Base-by-base conservation (phyloP, 116 monocot species). In the Papilionanthe hybrid region DNA sequence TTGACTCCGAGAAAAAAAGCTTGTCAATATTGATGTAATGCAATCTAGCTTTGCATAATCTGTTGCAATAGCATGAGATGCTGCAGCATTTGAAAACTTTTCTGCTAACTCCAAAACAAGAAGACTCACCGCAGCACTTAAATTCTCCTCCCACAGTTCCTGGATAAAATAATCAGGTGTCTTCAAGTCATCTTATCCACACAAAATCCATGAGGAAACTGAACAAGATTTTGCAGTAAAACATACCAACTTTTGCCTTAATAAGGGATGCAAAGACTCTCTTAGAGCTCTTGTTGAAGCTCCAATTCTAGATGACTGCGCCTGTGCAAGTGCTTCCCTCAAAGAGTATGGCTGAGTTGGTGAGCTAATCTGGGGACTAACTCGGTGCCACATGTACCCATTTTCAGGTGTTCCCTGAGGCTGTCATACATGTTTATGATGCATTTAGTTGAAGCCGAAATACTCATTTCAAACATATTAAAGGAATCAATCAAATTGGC, bases 141-240 rank as follows among this genome's bases (percentile, higher is more conserved):
- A 81, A 83, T 99, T 99, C 85, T 99, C 99, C 83, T 99, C 99
- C 99, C 99, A 99, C 45, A 99, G 83, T 87, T 99, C 99, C 99
- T 98, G 89, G 56, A 83, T 25, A 29, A 86, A 45, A 72, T 53
- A 72, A 55, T 78, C 50, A 13, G 15, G 15, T 0, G 4, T 37
- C 37, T 37, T 15, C 4, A 83, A 75, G 44, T 12, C 68, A 79
- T 20, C 65, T 66, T 18, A 37, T 17, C 55, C 7, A 80, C 42
- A n/a, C 55, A 66, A 17, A 2, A 5, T 69, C 69, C 22, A 75
- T 19, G 63, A 42, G 13, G 17, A 15, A 68, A 41, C 32, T 42
- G 7, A 7, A 43, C 47, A 9, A 56, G 30, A 45, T 78, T 58
- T 49, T 12, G 77, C 49, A 29, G 41, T 72, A n/a, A 43, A 82